Conservation (phyloP, 1,284 basidiomycete species). For the Malassezia nana region DNA sequence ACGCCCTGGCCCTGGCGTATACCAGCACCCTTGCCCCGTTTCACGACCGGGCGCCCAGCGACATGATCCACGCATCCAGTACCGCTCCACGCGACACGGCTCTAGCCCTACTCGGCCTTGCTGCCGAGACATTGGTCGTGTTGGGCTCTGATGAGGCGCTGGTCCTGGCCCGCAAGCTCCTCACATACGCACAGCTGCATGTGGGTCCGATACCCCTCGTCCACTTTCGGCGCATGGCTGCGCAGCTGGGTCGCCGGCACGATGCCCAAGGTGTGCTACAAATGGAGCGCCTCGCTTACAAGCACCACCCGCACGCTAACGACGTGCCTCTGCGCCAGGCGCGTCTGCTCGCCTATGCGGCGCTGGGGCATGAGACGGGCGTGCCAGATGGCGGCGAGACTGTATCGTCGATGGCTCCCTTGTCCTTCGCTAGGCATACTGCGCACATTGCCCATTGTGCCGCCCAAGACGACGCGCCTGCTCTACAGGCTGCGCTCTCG, state of each 20-base stretch:
- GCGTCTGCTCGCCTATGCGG: slow-evolving; percentile 1
- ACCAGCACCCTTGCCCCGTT: slow-evolving; percentile 3
- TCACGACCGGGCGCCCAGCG: not conserved
- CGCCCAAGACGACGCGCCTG: not conserved
- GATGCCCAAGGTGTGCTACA: slow-evolving; percentile 3
- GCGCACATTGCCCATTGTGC: not conserved
- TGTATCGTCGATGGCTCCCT: not conserved
- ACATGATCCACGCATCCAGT: not conserved
- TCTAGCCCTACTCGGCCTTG: slow-evolving; percentile 3
- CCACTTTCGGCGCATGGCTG: slow-evolving; percentile 11
- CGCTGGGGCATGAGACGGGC: not conserved
- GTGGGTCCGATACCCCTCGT: slow-evolving; percentile 1
- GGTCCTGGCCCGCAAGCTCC: slow-evolving; percentile 13
- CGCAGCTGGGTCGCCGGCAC: not conserved
- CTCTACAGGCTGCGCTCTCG: not conserved
- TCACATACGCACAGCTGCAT: slow-evolving; percentile 12
- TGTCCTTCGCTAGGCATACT: not conserved
- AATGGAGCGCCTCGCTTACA: slow-evolving; percentile 2
- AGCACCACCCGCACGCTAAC: not conserved
- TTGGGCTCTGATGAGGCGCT: not conserved
- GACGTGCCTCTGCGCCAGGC: slow-evolving; percentile 5
- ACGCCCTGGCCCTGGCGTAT: slow-evolving; percentile 9
- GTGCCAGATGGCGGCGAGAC: not conserved
- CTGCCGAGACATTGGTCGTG: slow-evolving; percentile 9
- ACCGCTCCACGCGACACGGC: not conserved